Percentiles rank a stretch among this genome's conserved stretches.
Evolutionary conservation across 2,329 filamentous ascomycete species (phyloP).

Genomic region (Fusarium sp.): DNA sequence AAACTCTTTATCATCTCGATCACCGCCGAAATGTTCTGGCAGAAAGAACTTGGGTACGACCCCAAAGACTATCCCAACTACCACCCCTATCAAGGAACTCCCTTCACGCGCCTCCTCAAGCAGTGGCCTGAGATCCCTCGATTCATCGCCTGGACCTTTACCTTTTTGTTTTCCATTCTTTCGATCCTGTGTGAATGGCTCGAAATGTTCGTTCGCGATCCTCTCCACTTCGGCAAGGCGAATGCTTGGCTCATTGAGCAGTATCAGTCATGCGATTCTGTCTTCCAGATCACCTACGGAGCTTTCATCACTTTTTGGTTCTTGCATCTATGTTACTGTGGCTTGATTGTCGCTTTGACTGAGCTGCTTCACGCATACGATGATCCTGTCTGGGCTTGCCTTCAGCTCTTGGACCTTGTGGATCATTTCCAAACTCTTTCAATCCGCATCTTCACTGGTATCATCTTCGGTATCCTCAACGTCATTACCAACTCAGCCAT

Average conservation of each 20-base stretch:
- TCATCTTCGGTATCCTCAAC: slow-evolving; percentile 6
- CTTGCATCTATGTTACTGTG: not conserved
- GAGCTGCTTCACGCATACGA: slow-evolving; percentile 1
- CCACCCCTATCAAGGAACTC: slow-evolving; percentile 17
- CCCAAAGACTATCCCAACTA: slow-evolving; percentile 35
- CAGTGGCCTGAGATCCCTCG: not conserved
- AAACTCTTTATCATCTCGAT: not conserved
- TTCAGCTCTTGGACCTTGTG: not conserved
- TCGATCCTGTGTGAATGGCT: slow-evolving; percentile 15
- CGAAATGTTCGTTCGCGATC: slow-evolving; percentile 11
- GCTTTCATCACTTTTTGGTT: slow-evolving; percentile 31
- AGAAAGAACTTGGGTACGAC: slow-evolving; percentile 21
- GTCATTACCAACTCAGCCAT: not conserved
- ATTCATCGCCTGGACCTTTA: slow-evolving; percentile 10
- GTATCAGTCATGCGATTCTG: slow-evolving; percentile 14
- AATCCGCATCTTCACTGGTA: not conserved
- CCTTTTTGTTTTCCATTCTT: slow-evolving; percentile 17
- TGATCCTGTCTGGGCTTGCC: not conserved
- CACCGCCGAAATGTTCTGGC: slow-evolving; percentile 19
- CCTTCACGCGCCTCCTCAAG: slow-evolving; percentile 12
- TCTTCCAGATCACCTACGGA: slow-evolving; percentile 14
- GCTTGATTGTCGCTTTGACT: slow-evolving; percentile 1
- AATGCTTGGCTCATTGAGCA: slow-evolving; percentile 24
- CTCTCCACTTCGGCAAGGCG: slow-evolving; percentile 11
- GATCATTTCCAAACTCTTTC: not conserved